Evolutionary conservation across 139 green algal genomes (phyloP).

Genomic region (Tetraselmis striata): DNA sequence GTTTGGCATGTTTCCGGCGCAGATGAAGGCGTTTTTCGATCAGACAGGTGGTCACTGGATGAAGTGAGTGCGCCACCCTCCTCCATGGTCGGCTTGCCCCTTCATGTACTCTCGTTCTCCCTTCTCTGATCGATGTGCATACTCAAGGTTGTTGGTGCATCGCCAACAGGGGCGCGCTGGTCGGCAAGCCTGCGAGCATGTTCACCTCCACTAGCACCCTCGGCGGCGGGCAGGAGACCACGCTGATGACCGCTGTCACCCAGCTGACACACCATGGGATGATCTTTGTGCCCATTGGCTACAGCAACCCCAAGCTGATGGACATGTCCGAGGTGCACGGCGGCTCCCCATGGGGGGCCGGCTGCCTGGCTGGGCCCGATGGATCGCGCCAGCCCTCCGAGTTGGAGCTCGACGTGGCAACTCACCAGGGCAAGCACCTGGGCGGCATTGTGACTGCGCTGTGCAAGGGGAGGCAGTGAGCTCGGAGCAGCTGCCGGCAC

Average conservation of each 20-base stretch:
- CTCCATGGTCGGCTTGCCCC: no score
- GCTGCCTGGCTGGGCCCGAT: constrained; percentile 51
- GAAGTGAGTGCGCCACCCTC: constrained; percentile 19
- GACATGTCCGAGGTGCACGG: constrained; percentile 43
- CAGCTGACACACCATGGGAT: constrained; percentile 80
- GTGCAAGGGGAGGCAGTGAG: background rate
- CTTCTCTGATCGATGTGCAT: background rate
- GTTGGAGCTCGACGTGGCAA: constrained; percentile 55
- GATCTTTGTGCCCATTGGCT: constrained; percentile 73
- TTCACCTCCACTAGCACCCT: constrained; percentile 54
- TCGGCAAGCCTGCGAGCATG: constrained; percentile 57
- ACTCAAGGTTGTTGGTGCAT: no score
- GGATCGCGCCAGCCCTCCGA: constrained; percentile 55
- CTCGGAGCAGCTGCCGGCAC: no score
- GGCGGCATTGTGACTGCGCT: constrained; percentile 14
- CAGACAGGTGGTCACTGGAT: constrained; percentile 60
- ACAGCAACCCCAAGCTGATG: constrained; percentile 22
- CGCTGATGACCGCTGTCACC: constrained; percentile 49
- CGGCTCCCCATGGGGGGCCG: constrained; percentile 62
- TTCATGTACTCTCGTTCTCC: background rate
- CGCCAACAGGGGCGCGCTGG: constrained; percentile 30
- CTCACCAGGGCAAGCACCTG: constrained; percentile 41
- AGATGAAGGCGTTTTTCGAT: constrained; percentile 73
- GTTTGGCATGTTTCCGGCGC: constrained; percentile 63
- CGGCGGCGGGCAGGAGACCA: constrained; percentile 73